Evolutionary conservation across 352 stramenopile genomes (phyloP).

Genomic region (Globisporangium nunn): DNA sequence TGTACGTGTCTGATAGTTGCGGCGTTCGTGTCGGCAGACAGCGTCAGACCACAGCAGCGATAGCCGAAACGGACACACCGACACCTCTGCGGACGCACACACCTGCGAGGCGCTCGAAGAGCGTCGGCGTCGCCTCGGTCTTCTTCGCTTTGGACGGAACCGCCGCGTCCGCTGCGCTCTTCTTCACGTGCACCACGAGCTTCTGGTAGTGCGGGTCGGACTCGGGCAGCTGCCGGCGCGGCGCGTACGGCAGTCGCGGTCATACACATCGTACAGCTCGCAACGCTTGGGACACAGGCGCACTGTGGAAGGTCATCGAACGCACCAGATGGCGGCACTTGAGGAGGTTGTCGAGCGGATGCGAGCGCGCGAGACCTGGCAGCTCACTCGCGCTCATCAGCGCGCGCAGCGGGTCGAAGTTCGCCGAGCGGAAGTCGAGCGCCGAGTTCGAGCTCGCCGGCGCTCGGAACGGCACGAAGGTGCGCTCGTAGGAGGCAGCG

Average conservation of each 20-base stretch:
- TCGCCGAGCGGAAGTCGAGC: slow-evolving; percentile 41
- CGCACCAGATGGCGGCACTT: slow-evolving; percentile 74
- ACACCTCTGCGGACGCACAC: background rate
- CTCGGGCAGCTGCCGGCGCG: slow-evolving; percentile 39
- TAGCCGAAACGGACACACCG: slow-evolving; percentile 6
- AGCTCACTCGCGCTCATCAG: slow-evolving; percentile 14
- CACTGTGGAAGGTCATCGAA: too few species aligned
- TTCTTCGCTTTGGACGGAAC: slow-evolving; percentile 9
- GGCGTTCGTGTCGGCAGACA: background rate
- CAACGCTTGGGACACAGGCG: too few species aligned
- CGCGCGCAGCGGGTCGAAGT: slow-evolving; percentile 52
- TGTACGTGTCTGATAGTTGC: slow-evolving; percentile 41
- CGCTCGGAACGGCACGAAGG: slow-evolving; percentile 24
- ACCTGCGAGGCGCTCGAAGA: slow-evolving; percentile 60
- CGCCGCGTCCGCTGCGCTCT: slow-evolving; percentile 9
- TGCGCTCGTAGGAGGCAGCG: slow-evolving; percentile 20
- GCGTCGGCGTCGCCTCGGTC: slow-evolving; percentile 18
- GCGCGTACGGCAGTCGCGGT: too few species aligned
- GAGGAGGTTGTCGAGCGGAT: slow-evolving; percentile 83
- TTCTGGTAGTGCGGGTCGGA: slow-evolving; percentile 47
- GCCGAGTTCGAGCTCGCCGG: slow-evolving; percentile 8
- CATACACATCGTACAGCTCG: too few species aligned
- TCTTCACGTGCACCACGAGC: slow-evolving; percentile 24
- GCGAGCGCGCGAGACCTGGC: slow-evolving; percentile 18
- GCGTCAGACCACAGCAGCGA: background rate